Conservation (phyloP, 345 rosid genomes). For the Arabidopsis arenosa region DNA sequence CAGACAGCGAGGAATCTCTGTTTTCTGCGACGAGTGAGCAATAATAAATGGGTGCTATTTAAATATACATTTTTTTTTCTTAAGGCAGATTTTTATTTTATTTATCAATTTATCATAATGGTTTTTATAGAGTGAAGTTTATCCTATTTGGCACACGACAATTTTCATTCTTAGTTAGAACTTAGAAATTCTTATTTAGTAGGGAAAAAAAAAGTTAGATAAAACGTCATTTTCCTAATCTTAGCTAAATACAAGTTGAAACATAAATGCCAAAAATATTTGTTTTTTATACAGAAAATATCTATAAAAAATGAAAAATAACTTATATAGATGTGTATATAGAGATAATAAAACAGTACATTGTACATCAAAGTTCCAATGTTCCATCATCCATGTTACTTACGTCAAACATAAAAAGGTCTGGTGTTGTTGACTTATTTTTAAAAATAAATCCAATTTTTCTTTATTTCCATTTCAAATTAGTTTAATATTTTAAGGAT, state of each 20-base stretch:
- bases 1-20: constrained; percentile 55
- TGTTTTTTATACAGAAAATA: too few species aligned
- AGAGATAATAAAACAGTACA: background rate
- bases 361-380: background rate
- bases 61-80: background rate
- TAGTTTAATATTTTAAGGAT: too few species aligned
- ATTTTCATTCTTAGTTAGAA: background rate
- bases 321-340: background rate
- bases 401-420: background rate
- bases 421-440: background rate
- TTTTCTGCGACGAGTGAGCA: constrained; percentile 47
- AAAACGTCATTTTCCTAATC: constrained; percentile 30
- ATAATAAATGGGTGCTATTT: constrained; percentile 42
- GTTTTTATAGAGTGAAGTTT: background rate
- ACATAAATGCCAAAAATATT: background rate
- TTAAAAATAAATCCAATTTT: background rate
- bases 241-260: background rate
- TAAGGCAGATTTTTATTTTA: background rate
- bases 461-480: background rate
- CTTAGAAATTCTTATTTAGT: background rate
- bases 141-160: background rate
- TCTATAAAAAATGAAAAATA: background rate
- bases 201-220: background rate
- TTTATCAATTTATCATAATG: constrained; percentile 2
- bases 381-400: constrained; percentile 7